These are phyloP conservation scores for Umbelopsis isabellina DNA, from an alignment of 192 early-diverging fungal genomes.

Conservation along the genomic window DNA sequence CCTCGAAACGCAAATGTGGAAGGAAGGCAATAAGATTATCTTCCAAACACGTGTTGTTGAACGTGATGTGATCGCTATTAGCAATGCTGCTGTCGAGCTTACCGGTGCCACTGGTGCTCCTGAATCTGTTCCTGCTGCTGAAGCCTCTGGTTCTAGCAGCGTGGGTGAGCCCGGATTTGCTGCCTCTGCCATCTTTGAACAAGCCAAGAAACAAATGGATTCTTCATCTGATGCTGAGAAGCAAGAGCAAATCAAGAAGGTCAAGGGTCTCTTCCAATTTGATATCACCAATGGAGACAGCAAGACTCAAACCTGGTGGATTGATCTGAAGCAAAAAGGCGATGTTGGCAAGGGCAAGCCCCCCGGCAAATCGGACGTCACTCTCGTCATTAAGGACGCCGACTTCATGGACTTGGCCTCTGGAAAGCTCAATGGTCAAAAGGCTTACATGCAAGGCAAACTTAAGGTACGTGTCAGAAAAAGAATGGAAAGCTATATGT, in stretches of 20 bases:
- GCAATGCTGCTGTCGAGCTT: constrained; percentile 91
- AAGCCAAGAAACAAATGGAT: constrained; percentile 27
- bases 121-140: constrained; percentile 3
- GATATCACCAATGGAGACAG: constrained; percentile 76
- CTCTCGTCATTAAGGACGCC: constrained; percentile 70
- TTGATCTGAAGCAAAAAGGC: constrained; percentile 84
- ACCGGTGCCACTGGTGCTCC: neutral
- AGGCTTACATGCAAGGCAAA: constrained; percentile 92
- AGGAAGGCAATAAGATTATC: constrained; percentile 84
- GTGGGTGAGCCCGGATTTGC: constrained; percentile 11
- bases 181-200: constrained; percentile 7
- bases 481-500: neutral
- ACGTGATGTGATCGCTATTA: constrained; percentile 87
- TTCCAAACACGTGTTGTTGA: constrained; percentile 96
- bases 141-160: neutral
- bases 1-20: constrained; percentile 97
- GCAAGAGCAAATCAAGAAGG: constrained; percentile 58
- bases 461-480: constrained; percentile 57
- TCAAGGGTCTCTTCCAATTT: constrained; percentile 91
- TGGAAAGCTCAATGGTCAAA: constrained; percentile 89
- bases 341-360: constrained; percentile 60
- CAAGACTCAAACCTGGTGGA: constrained; percentile 75
- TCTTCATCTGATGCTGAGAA: constrained; percentile 63
- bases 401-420: constrained; percentile 83
- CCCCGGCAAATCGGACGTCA: constrained; percentile 72